A percentile compares a stretch with the other conserved stretches of the same genome.
Conservation (phyloP, 257 asterid species). For the Petunia secreta region DNA sequence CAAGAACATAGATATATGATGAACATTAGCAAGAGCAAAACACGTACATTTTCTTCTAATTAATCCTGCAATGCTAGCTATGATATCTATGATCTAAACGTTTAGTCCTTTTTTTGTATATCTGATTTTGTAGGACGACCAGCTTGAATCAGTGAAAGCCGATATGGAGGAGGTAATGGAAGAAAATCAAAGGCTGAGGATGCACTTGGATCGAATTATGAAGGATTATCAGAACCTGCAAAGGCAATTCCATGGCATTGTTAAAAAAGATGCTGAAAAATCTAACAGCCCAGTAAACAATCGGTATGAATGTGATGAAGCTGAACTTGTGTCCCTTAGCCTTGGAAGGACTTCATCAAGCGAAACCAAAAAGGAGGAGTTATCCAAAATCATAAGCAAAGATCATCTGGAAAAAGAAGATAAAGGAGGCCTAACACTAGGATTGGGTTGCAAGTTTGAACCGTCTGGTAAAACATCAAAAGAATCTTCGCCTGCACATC, state of each 20-base stretch:
- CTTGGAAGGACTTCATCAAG: conserved; percentile 63
- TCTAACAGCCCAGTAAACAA: conserved; percentile 22
- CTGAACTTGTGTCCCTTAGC: conserved; percentile 60
- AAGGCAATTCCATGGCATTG: conserved; percentile 57
- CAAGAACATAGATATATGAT: neutral
- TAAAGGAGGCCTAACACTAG: conserved; percentile 56
- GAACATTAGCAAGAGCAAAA: neutral
- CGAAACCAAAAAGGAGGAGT: conserved; percentile 44
- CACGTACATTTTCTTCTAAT: neutral
- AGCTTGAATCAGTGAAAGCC: conserved; percentile 62
- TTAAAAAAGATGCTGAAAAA: conserved; percentile 45
- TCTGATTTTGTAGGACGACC: conserved; percentile 40
- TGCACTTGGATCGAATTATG: conserved; percentile 56
- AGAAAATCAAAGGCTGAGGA: conserved; percentile 75
- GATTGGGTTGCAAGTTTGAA: conserved; percentile 62
- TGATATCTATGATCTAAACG: neutral
- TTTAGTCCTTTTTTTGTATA: neutral
- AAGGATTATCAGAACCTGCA: conserved; percentile 76
- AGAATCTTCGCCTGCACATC: conserved; percentile 41
- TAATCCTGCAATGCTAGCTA: neutral
- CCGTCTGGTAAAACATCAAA: conserved; percentile 22
- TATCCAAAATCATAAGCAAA: conserved; percentile 27
- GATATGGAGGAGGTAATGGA: conserved; percentile 79
- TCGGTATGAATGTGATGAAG: conserved; percentile 27
- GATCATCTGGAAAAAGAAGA: conserved; percentile 31